Conservation (phyloP, 306 rosid species). For the Quercus aquifolioides region DNA sequence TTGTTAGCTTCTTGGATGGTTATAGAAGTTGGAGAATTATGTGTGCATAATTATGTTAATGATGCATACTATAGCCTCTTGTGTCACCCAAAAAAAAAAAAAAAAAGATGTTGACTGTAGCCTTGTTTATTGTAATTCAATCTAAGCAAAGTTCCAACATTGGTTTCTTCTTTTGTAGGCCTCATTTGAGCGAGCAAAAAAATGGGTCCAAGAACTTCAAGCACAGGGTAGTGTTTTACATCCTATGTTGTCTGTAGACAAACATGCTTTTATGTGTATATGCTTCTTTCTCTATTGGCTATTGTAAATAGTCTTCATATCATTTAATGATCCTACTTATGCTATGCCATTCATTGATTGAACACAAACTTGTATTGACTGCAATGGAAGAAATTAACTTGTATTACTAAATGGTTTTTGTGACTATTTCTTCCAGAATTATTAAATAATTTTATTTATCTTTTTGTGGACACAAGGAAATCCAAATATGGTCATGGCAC, state of each 20-base stretch:
- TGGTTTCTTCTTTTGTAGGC: constrained; percentile 26
- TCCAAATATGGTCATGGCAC: constrained; percentile 65
- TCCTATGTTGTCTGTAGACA: neutral
- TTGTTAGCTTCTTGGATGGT: neutral
- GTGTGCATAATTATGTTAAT: neutral
- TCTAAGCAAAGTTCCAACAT: neutral
- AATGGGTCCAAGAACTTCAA: constrained; percentile 59
- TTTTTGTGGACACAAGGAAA: constrained; percentile 31
- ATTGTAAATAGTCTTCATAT: neutral
- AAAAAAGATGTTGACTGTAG: neutral
- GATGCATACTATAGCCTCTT: neutral
- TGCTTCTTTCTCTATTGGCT: neutral
- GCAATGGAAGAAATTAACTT: neutral
- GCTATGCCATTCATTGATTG: neutral
- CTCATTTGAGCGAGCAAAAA: constrained; percentile 58
- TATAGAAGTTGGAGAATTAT: neutral
- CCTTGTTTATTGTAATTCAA: neutral
- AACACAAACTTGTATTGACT: neutral
- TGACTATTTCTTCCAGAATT: neutral
- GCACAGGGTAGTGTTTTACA: constrained; percentile 43
- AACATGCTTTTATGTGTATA: neutral
- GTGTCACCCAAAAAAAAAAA: too few relatives aligned
- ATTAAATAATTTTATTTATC: neutral
- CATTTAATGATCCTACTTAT: neutral
- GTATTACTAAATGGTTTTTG: neutral